Evolutionary conservation across 2,329 filamentous ascomycete species (phyloP), one percentile per base, ranked within the genome.

Genomic region (Tetracladium maxilliforme): DNA sequence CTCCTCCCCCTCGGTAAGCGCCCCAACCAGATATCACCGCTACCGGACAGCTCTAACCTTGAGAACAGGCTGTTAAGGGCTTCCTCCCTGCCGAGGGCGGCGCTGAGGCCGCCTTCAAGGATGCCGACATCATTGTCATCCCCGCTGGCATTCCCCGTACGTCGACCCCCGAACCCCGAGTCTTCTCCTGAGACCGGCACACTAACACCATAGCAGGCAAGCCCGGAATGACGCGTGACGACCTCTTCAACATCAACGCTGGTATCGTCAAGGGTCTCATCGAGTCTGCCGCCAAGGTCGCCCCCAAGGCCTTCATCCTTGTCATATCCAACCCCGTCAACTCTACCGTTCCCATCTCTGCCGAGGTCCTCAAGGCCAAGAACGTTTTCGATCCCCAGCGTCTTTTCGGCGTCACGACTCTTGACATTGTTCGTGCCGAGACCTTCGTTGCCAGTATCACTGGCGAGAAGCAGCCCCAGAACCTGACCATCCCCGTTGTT

Each of bases 271-370:
- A 90, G 61, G 84, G 82, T 42, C 69, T 98, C 40, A 77, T 92
- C 43, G 79, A 92, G 64, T 75, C 80, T 26, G 72, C 83, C 43
- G 84, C 87, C 42, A 75, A 94, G 51, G 72, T 78, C 47, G 76
- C 75, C 51, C 90, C 90, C 50, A 92, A 94, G 54, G 90, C 90
- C 28, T 93, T 77, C 61, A 73, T 93, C 51, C 74, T 95, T 38
- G 75, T 98, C 63, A 98, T 98, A 58, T 95, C 87, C 47, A 98
- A 98, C 72, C 90, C 90, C 31, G 90, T 98, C 58, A 98, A 98
- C 76, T 93, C 84, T 26, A 98, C 90, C 30, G 90, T 98, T 30
- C 90, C 90, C 36, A 94, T 98, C 48, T 81, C 90, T 36, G 90
- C 86, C 41, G 90, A 98, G 66, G 81, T 94, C 33, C 76, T 98